These are phyloP conservation scores for Fraxinus albicans DNA, from an alignment of 305 asterid species.

Conservation along the genomic window DNA sequence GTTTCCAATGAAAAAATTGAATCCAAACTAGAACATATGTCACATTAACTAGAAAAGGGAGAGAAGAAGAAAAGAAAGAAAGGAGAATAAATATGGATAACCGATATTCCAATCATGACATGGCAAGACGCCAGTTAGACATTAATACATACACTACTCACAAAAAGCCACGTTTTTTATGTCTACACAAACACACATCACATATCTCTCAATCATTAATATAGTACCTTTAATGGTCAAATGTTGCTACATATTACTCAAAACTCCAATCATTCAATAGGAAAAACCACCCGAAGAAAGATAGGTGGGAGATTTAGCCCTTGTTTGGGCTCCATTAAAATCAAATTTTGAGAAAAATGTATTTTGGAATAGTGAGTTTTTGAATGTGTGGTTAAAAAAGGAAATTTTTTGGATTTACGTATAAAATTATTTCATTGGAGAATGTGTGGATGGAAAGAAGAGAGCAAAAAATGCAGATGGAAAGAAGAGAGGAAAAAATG, in stretches of 20 bases:
- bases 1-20: background rate
- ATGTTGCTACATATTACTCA: background rate
- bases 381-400: no score
- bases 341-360: no score
- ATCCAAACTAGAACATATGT: background rate
- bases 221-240: background rate
- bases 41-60: background rate
- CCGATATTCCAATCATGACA: background rate
- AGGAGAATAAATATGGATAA: background rate
- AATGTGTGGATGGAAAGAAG: no score
- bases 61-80: background rate
- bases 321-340: no score
- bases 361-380: no score
- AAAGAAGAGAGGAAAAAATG: no score
- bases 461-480: no score
- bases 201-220: background rate
- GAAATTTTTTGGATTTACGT: no score
- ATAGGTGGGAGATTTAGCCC: background rate
- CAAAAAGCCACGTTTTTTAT: background rate
- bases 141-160: background rate
- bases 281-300: background rate
- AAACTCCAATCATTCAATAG: background rate
- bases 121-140: background rate
- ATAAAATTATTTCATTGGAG: no score
- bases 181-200: background rate